Percentiles rank a stretch among this genome's conserved stretches.
These are phyloP conservation scores for Hordeum pubiflorum DNA, from an alignment of 202 grass and related monocot genomes.

Conservation along the genomic window DNA sequence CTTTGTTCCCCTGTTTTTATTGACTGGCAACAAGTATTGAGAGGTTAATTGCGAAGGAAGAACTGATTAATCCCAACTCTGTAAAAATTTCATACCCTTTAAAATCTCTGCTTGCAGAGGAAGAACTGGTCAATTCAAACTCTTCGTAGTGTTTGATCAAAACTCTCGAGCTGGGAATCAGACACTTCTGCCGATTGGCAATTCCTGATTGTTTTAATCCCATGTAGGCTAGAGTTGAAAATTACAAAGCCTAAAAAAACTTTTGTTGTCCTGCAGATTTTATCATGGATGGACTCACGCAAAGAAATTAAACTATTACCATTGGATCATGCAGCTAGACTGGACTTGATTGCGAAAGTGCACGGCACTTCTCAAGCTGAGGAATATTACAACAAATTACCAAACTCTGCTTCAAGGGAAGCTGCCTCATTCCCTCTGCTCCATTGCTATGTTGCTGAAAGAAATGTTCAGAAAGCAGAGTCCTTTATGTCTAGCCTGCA, in stretches of 20 bases:
- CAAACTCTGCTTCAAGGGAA: conserved; percentile 39
- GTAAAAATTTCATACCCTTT: background rate
- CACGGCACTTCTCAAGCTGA: conserved; percentile 43
- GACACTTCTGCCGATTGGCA: background rate
- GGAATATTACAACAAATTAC: conserved; percentile 59
- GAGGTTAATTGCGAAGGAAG: background rate
- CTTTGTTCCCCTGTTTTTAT: background rate
- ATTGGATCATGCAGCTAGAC: conserved; percentile 57
- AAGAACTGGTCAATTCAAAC: background rate
- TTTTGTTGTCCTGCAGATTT: conserved; percentile 44
- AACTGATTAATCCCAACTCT: background rate
- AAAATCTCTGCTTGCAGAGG: background rate
- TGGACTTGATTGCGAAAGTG: conserved; percentile 62
- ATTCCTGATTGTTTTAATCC: background rate
- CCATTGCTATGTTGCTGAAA: conserved; percentile 61
- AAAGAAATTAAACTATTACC: conserved; percentile 27
- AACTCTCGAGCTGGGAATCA: background rate
- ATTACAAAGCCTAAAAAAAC: background rate
- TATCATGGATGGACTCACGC: conserved; percentile 67
- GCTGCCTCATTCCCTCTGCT: conserved; percentile 69
- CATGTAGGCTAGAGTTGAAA: too few species aligned
- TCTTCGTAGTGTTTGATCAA: background rate
- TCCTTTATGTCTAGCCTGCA: conserved; percentile 64
- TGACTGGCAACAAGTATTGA: background rate
- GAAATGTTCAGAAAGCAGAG: conserved; percentile 69